Conservation (phyloP, 108 stramenopile genomes). For the Cylindrotheca closterium region DNA sequence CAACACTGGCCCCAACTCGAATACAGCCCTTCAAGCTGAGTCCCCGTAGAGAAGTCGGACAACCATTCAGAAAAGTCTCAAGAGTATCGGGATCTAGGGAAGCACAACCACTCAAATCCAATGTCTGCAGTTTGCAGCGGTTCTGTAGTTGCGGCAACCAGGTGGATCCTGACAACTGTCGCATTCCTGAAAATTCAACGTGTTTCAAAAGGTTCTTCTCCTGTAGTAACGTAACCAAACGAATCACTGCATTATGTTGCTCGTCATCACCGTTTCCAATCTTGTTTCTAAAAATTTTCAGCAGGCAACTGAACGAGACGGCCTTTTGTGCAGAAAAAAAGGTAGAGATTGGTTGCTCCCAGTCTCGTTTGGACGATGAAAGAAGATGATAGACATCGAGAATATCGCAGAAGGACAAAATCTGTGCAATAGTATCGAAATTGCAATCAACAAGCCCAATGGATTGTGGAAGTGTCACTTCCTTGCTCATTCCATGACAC, state of each 20-base stretch:
- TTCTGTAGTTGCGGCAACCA: slow-evolving; percentile 11
- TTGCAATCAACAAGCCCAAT: too few species aligned
- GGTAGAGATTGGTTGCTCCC: too few species aligned
- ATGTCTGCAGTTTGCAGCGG: slow-evolving; percentile 1
- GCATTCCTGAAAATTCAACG: slow-evolving; percentile 16
- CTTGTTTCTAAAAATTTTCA: neutral
- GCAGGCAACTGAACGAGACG: neutral
- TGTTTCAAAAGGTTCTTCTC: neutral
- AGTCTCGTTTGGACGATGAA: too few species aligned
- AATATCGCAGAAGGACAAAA: too few species aligned
- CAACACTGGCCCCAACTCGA: neutral
- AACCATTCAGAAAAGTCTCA: neutral
- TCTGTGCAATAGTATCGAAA: too few species aligned
- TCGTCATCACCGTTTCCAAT: neutral
- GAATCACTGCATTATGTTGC: neutral
- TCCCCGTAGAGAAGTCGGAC: slow-evolving; percentile 5
- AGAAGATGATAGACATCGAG: too few species aligned
- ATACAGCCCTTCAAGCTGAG: slow-evolving; percentile 19
- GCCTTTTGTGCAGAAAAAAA: neutral
- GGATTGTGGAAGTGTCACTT: too few species aligned
- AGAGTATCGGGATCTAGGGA: slow-evolving; percentile 7
- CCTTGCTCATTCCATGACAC: too few species aligned
- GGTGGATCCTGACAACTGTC: slow-evolving; percentile 1
- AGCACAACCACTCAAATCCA: slow-evolving; percentile 16
- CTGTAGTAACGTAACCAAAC: neutral